Conservation (phyloP, 2,329 filamentous ascomycete species). For the Diaporthe vaccinii region DNA sequence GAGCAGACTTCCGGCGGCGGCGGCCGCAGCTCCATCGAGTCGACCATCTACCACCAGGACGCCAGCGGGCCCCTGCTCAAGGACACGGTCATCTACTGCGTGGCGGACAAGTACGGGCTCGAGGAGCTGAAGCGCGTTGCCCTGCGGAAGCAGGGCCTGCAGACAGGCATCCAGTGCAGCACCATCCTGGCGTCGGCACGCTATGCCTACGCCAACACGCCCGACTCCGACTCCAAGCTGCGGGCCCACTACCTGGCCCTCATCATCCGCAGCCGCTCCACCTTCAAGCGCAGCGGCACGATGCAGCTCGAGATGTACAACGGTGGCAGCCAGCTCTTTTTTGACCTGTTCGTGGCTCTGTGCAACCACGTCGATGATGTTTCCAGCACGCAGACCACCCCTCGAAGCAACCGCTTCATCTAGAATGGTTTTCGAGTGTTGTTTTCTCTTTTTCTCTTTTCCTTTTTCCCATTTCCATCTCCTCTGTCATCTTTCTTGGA, state of each 20-base stretch:
- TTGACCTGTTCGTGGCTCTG: constrained; percentile 93
- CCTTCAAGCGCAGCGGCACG: constrained; percentile 93
- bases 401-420: constrained; percentile 59
- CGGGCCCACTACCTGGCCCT: constrained; percentile 92
- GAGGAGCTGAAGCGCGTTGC: constrained; percentile 88
- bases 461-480: neutral
- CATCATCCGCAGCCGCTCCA: constrained; percentile 88
- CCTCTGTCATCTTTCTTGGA: constrained; percentile 4
- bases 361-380: constrained; percentile 89
- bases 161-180: constrained; percentile 85
- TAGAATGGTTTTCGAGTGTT: constrained; percentile 12
- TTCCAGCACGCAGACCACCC: constrained; percentile 63
- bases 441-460: neutral
- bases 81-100: constrained; percentile 92
- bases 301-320: constrained; percentile 97
- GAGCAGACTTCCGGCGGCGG: constrained; percentile 68
- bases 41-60: constrained; percentile 75
- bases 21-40: constrained; percentile 58
- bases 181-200: constrained; percentile 90
- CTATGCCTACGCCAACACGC: constrained; percentile 90
- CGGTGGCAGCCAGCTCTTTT: constrained; percentile 86
- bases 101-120: constrained; percentile 86
- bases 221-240: constrained; percentile 90
- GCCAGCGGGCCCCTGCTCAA: constrained; percentile 78
- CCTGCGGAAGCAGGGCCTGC: constrained; percentile 89